Conservation (phyloP, 495 filamentous ascomycete species). For the Aspergillus coremiiformis region DNA sequence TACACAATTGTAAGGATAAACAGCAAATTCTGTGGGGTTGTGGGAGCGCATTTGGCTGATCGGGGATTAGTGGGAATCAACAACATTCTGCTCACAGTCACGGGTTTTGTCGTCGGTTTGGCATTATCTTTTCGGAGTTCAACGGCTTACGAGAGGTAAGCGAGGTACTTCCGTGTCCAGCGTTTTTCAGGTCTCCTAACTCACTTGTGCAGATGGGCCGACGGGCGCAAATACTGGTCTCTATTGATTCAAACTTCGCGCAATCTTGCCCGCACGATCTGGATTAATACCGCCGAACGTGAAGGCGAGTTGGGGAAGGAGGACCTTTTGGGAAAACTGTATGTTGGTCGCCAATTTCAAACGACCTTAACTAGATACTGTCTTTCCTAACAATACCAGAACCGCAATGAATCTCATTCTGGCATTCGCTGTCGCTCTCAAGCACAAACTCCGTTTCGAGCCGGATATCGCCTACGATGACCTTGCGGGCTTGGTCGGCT, state of each 20-base stretch:
- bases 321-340: conserved; percentile 66
- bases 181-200: neutral
- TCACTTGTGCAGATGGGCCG: conserved; percentile 44
- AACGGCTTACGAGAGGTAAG: conserved; percentile 73
- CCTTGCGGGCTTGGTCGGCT: conserved; percentile 43
- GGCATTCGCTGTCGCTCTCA: conserved; percentile 68
- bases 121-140: conserved; percentile 76
- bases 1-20: conserved; percentile 39
- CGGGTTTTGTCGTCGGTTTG: conserved; percentile 85
- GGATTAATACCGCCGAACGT: conserved; percentile 65
- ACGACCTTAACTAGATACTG: neutral
- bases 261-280: conserved; percentile 68
- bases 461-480: conserved; percentile 68
- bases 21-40: neutral
- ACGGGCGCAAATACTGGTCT: conserved; percentile 73
- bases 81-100: conserved; percentile 68
- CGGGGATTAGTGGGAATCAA: conserved; percentile 45
- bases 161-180: neutral
- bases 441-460: conserved; percentile 85
- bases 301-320: conserved; percentile 54
- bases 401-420: conserved; percentile 75
- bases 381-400: conserved; percentile 25
- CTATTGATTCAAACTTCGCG: conserved; percentile 64
- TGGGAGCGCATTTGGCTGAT: neutral
- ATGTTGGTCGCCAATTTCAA: conserved; percentile 8